Conservation (phyloP, 176 grass and related monocot genomes). For the Olyra latifolia region DNA sequence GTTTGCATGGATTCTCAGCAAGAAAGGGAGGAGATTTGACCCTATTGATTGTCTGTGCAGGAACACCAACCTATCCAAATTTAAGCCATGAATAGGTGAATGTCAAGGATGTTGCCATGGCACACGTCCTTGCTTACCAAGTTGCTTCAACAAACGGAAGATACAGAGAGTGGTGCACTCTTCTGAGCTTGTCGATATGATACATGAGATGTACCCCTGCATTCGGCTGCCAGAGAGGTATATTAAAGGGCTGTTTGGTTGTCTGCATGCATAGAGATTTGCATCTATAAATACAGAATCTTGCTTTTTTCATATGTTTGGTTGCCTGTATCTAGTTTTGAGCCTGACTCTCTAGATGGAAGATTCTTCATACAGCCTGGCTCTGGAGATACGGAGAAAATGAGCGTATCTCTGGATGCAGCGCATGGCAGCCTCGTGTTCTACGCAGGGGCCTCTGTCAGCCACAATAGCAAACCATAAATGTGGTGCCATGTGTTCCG, state of each 20-base stretch:
- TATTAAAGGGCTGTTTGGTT: neutral
- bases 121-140: constrained; percentile 33
- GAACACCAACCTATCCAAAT: constrained; percentile 33
- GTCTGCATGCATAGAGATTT: neutral
- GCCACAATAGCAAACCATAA: no score
- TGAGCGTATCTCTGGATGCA: no score
- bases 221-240: constrained; percentile 23
- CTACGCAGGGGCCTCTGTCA: no score
- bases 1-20: neutral
- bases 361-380: no score
- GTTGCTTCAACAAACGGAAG: constrained; percentile 19
- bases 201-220: constrained; percentile 26
- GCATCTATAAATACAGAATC: no score
- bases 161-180: constrained; percentile 32
- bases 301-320: no score
- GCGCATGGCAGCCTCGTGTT: no score
- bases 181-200: constrained; percentile 25
- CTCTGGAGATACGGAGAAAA: no score
- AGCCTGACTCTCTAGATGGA: no score
- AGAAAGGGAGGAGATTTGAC: neutral
- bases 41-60: neutral
- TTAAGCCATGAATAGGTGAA: constrained; percentile 9
- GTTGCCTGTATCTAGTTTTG: no score
- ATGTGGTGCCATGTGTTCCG: no score
- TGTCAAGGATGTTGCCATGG: constrained; percentile 37